Evolutionary conservation across 352 stramenopile genomes (phyloP), one percentile per base, ranked within the genome.

Genomic region (Globisporangium mamillatum): DNA sequence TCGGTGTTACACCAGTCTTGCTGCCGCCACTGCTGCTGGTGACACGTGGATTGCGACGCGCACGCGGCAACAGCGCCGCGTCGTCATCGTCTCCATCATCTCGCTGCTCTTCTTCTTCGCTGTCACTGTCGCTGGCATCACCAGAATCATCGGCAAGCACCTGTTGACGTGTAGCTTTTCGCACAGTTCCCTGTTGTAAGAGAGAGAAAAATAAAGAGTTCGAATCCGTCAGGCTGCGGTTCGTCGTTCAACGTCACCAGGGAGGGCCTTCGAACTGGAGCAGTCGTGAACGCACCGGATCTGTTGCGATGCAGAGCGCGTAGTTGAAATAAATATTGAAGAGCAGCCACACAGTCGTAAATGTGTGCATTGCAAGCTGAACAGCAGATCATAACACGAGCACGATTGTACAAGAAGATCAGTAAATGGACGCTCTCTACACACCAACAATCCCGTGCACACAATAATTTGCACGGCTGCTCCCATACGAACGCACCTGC

Each of bases 241-340:
- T 32, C 27, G 3, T 32, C 27, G 27, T 32, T 32, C 27, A 32
- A 32, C 27, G 27, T 0, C 27, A 32, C 27, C 27, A 32, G 27
- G 27, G 27, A 24, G 22, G 5, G 20, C 32, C 14, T 50, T 18
- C 61, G 22, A 60, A 22, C 4, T 20, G 14, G 20, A 29, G 4
- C 20, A 18, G 2, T 12, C 9, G 9, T 10, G 20, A n/a, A 58
- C 53, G 9, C 67, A 84, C 84, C 67, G 84, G 82, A 53, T 92
- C 79, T 7, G 78, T 90, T 1, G 78, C 74, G 53, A 87, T 75
- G 57, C 84, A 90, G 22, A 92, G 67, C 20, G 77, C 79, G 67
- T 92, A 92, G 73, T 92, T 92, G 77, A 90, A 90, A 67, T 86
- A 86, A 38, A 90, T 86, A 58, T 88, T 90, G 64, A 86, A 87